A percentile compares a stretch with the other conserved stretches of the same genome.
phyloP scores from a whole-genome alignment of 768 basidiomycete genomes.

The Boletales sp. region DNA sequence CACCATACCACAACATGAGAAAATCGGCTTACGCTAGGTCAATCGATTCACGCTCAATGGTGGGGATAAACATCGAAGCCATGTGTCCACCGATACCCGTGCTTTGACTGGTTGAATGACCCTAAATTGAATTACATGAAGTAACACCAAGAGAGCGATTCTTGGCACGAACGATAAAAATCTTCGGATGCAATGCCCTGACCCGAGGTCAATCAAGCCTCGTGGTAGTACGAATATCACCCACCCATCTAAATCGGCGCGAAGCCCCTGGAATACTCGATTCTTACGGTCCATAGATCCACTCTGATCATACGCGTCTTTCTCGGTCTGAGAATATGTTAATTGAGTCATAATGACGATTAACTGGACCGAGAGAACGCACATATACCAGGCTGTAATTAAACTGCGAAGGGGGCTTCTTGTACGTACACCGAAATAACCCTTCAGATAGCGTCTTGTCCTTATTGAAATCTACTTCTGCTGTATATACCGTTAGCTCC shows the following conservation, averaged over 20 bases:
- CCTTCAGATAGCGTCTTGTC: background rate
- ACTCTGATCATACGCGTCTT: conserved; percentile 3
- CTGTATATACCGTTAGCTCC: conserved; percentile 26
- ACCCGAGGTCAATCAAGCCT: conserved; percentile 3
- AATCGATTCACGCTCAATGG: conserved; percentile 10
- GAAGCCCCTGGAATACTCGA: conserved; percentile 4
- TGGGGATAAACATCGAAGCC: conserved; percentile 7
- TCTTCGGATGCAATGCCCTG: conserved; percentile 60
- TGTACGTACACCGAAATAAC: background rate
- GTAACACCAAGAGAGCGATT: too few relatives aligned
- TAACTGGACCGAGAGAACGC: background rate
- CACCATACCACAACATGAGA: background rate
- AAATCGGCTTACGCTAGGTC: conserved; percentile 6
- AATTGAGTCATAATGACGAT: background rate
- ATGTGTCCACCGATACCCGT: conserved; percentile 12
- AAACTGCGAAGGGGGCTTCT: background rate
- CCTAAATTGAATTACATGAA: background rate
- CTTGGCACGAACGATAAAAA: conserved; percentile 67
- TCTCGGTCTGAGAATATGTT: background rate
- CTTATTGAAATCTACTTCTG: background rate
- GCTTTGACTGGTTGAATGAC: conserved; percentile 10
- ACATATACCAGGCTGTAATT: conserved; percentile 11
- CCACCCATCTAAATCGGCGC: conserved; percentile 14
- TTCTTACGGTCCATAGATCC: background rate
- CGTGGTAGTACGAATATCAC: background rate